Evolutionary conservation across 225 moss, liverwort and hornwort genomes (phyloP), one percentile per base, ranked within the genome.

Genomic region (Lunularia cruciata): DNA sequence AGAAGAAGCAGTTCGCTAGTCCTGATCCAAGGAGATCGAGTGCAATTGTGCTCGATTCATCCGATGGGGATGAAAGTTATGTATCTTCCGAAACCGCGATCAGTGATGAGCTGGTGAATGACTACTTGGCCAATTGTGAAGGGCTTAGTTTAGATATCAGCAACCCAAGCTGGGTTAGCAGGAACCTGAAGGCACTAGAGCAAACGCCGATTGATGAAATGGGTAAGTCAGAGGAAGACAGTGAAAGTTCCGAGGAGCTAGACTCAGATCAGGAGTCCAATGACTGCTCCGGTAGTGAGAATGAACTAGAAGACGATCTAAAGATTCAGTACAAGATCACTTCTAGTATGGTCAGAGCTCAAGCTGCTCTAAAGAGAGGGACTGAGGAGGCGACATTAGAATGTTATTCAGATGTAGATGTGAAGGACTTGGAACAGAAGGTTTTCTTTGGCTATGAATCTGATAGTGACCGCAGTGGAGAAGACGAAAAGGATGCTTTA

Each of bases 121-220:
- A 95, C 72, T 95, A 92, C 43, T 72, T 95, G 63, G 83, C 74
- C 52, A 92, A 95, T 73, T 73, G 86, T 72, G 90, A 84, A 71
- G 82, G 79, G 67, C 70, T 75, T 72, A 73, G 72, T 75, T 71
- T 57, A 58, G 77, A 81, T 58, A 61, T 92, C 72, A 79, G 91
- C 59, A 72, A 81, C 64, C 75, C 77, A 12, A 82, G 74, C 67
- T 79, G 87, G 79, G 68, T 92, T 27, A 83, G 74, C 75, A 36
- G 47, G 47, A 55, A 77, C 8, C 67, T 67, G 55, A 80, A 78
- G 61, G 70, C 87, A n/a, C 70, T 82, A 19, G 64, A 79, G 43
- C 79, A 77, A 79, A 67, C 78, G 69, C 28, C 76, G 78, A 77
- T 95, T 49, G 92, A 90, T 73, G 84, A 86, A 43, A 86, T 87